phyloP scores from a whole-genome alignment of 441 rosid genomes.

The Gossypium trilobum region DNA sequence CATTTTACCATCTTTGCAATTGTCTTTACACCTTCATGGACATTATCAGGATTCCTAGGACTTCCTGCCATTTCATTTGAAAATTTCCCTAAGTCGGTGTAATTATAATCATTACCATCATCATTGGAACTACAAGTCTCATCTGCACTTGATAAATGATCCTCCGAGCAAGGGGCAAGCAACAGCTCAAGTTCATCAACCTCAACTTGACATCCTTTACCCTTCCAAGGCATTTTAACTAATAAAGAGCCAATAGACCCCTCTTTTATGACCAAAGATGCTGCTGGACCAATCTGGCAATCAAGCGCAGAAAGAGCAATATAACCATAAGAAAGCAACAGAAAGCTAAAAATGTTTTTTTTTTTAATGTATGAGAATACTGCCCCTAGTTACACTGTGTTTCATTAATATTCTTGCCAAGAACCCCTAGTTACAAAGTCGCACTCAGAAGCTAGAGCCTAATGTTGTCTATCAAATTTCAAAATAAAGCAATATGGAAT shows the following conservation, averaged over 20 bases:
- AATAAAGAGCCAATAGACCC: conserved; percentile 86
- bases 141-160: conserved; percentile 23
- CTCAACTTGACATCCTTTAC: conserved; percentile 79
- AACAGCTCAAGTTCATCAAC: conserved; percentile 86
- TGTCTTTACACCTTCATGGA: conserved; percentile 97
- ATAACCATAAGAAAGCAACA: conserved; percentile 9
- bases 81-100: conserved; percentile 28
- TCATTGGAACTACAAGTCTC: conserved; percentile 26
- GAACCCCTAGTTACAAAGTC: neutral
- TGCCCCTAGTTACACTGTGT: neutral
- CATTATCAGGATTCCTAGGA: conserved; percentile 44
- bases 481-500: neutral
- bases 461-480: neutral
- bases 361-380: neutral
- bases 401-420: neutral
- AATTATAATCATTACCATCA: conserved; percentile 27
- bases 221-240: conserved; percentile 81
- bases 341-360: neutral
- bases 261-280: conserved; percentile 67
- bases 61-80: conserved; percentile 33
- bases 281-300: conserved; percentile 54
- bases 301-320: conserved; percentile 1
- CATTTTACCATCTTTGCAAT: conserved; percentile 94
- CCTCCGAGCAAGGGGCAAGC: conserved; percentile 42
- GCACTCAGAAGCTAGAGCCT: neutral